These are phyloP conservation scores for Brassica cretica DNA, from an alignment of 345 rosid genomes.

Conservation along the genomic window DNA sequence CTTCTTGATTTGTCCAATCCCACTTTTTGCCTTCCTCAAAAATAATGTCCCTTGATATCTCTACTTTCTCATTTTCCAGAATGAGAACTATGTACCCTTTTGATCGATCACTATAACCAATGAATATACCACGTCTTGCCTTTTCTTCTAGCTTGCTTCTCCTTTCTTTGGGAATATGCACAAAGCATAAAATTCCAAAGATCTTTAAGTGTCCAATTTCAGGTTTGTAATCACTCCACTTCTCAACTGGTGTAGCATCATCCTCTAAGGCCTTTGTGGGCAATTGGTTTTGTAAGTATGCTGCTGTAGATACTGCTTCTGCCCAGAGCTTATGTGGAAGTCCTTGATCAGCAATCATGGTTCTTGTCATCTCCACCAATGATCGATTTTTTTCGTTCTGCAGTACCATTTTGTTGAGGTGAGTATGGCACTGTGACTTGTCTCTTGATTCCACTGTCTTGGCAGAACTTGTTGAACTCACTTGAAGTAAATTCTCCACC, in stretches of 20 bases:
- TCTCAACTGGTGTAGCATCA: background rate
- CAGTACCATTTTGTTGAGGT: background rate
- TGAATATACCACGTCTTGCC: background rate
- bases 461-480: background rate
- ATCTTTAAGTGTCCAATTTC: background rate
- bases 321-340: background rate
- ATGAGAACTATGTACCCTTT: background rate
- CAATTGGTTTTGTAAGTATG: background rate
- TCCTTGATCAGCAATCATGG: background rate
- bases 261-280: background rate
- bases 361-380: background rate
- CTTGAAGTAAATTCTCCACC: background rate
- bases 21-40: background rate
- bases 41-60: background rate
- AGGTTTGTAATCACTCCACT: background rate
- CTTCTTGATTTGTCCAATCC: too few species aligned
- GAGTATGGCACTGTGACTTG: background rate
- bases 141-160: background rate
- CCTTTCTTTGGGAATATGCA: background rate
- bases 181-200: background rate
- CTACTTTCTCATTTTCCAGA: background rate
- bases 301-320: background rate
- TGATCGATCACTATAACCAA: background rate
- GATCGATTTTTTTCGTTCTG: background rate
- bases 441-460: background rate